Evolutionary conservation across 164 flowering plant genomes (phyloP).

Genomic region (Dillenia suffruticosa): DNA sequence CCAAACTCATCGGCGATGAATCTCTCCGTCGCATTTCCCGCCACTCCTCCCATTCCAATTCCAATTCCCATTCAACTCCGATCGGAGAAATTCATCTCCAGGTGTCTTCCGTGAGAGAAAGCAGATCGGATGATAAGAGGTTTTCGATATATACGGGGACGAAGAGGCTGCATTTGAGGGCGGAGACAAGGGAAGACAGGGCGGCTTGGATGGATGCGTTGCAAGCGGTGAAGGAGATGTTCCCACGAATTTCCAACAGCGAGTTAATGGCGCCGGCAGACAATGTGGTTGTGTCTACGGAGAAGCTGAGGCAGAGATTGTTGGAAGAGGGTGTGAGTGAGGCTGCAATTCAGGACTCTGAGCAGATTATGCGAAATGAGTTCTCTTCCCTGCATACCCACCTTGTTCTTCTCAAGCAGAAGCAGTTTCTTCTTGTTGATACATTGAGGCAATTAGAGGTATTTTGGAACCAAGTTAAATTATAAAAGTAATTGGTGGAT

Average conservation of each 20-base stretch:
- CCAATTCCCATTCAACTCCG: constrained; percentile 42
- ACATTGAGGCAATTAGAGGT: constrained; percentile 33
- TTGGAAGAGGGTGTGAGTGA: constrained; percentile 18
- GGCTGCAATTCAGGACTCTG: constrained; percentile 5
- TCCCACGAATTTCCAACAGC: constrained; percentile 9
- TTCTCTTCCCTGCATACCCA: constrained; percentile 1
- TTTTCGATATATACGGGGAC: constrained; percentile 11
- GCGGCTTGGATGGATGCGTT: constrained; percentile 30
- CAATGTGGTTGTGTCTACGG: constrained; percentile 15
- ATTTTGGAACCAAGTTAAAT: too few species aligned
- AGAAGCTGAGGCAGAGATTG: constrained; percentile 21
- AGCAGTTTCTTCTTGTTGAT: constrained; percentile 23
- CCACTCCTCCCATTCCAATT: constrained; percentile 4
- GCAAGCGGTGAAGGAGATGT: constrained; percentile 14
- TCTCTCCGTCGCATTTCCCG: constrained; percentile 41
- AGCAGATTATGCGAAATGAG: background rate
- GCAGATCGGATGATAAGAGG: constrained; percentile 1
- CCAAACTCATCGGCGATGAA: constrained; percentile 83
- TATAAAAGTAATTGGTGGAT: too few species aligned
- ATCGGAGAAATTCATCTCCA: constrained; percentile 68
- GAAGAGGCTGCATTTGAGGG: constrained; percentile 37
- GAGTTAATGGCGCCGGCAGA: constrained; percentile 12
- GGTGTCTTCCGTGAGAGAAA: background rate
- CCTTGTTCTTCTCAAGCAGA: constrained; percentile 18
- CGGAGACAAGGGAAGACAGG: constrained; percentile 24